Evolutionary conservation across 23 red algal genomes (phyloP), one percentile per base, ranked within the genome.

Genomic region (Pyropia yezoensis): DNA sequence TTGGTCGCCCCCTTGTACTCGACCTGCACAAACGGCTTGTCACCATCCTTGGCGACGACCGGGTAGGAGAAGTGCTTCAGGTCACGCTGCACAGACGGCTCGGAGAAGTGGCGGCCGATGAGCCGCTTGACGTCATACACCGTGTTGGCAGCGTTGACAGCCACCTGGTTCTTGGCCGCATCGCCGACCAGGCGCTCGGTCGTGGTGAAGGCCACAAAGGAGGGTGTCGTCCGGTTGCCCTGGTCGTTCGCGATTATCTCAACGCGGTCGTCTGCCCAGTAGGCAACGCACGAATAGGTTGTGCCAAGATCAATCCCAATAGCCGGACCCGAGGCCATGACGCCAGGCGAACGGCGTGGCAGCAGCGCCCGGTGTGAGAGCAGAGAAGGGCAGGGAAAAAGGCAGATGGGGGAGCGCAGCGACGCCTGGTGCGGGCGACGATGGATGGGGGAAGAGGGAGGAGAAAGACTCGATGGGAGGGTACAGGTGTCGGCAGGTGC

Each of bases 141-240:
- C 19, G 79, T 83, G 28, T 83, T 83, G 25, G 64, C 51, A 1
- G 79, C 68, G 66, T 83, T 83, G 8, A 83, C 22, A 7, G 79
- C 79, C 18, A 74, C 79, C 67, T 83, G 79, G 62, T 83, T 83
- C 79, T 83, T 83, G 3, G 79, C 79, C 11, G 79, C 79, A 50
- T 83, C 79, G 29, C 79, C 79, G 54, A 83, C 74, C n/a, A 83
- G 65, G 12, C 79, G 64, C 66, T 83, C 79, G 28, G 50, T 57
- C 32, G 56, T 52, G 47, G 79, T 83, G 28, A 83, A 83, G 27
- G 79, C 79, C 18, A 83, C 79, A 55, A 67, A 83, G 8, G 79
- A 83, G 19, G 79, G 79, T 23, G 79, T 83, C 14, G 68, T 83
- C n/a, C 79, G 69, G 57, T 83, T 83, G 20, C 79, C 79, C 39